Conservation (phyloP, 2,329 filamentous ascomycete species). For the Talaromyces rugulosus region DNA sequence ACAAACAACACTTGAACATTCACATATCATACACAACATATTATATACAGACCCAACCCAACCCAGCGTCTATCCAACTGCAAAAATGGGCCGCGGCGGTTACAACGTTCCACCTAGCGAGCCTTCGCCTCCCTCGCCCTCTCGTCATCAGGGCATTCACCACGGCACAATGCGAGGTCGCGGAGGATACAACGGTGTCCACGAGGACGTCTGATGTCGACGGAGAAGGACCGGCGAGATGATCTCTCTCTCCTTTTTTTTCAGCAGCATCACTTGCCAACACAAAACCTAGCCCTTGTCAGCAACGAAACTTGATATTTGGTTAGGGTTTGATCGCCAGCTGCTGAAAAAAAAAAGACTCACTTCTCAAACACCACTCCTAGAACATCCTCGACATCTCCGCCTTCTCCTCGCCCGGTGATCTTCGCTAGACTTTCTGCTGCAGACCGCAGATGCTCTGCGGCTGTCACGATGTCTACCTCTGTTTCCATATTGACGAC, state of each 20-base stretch:
- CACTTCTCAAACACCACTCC: conserved; percentile 98
- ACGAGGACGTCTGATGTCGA: neutral
- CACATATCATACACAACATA: neutral
- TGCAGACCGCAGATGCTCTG: conserved; percentile 79
- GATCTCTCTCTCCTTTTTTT: neutral
- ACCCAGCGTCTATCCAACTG: neutral
- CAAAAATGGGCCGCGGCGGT: conserved; percentile 35
- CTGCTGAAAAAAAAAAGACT: conserved; percentile 32
- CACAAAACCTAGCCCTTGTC: conserved; percentile 47
- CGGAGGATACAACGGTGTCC: conserved; percentile 27
- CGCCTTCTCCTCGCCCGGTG: conserved; percentile 76
- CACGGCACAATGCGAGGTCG: conserved; percentile 7
- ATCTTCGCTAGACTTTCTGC: conserved; percentile 78
- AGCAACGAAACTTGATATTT: conserved; percentile 10
- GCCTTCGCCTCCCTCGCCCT: conserved; percentile 10
- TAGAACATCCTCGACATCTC: conserved; percentile 91
- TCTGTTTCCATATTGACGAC: conserved; percentile 19
- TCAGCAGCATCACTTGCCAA: conserved; percentile 44
- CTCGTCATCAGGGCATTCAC: neutral
- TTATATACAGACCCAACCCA: neutral
- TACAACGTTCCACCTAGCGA: conserved; percentile 26
- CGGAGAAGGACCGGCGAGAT: neutral
- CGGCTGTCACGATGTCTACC: conserved; percentile 81
- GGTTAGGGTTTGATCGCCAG: neutral
- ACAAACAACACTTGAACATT: neutral